phyloP scores from a whole-genome alignment of 2,329 filamentous ascomycete genomes.

The Calycina herbarum region DNA sequence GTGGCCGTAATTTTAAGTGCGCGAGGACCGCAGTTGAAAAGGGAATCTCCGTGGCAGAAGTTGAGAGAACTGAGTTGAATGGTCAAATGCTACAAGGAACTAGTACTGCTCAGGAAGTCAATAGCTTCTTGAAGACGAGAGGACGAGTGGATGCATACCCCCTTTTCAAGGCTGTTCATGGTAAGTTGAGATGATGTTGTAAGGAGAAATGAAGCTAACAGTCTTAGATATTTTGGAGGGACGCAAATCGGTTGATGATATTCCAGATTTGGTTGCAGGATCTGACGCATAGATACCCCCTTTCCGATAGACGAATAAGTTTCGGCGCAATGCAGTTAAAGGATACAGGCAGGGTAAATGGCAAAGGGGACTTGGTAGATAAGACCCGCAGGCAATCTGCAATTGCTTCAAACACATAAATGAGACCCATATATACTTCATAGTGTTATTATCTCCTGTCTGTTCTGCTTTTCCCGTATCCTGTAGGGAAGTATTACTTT shows the following conservation, averaged over 20 bases:
- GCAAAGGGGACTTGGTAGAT: not conserved
- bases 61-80: constrained; percentile 87
- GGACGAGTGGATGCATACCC: constrained; percentile 83
- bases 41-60: constrained; percentile 77
- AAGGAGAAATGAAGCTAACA: constrained; percentile 17
- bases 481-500: too few relatives aligned
- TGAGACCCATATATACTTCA: not conserved
- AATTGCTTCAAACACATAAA: constrained; percentile 1
- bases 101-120: constrained; percentile 86
- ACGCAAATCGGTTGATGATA: constrained; percentile 74
- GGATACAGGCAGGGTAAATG: constrained; percentile 5
- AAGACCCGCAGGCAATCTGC: constrained; percentile 14
- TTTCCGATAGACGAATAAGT: not conserved
- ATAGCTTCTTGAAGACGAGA: constrained; percentile 79
- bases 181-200: constrained; percentile 25
- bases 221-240: constrained; percentile 70
- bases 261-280: constrained; percentile 59
- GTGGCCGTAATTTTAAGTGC: constrained; percentile 91
- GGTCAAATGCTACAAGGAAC: constrained; percentile 97
- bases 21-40: constrained; percentile 84
- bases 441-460: not conserved
- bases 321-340: not conserved
- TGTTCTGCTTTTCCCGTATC: not conserved
- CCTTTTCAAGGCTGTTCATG: constrained; percentile 83
- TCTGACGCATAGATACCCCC: constrained; percentile 14